Percentiles rank a stretch among this genome's conserved stretches.
Conservation (phyloP, 192 early-diverging fungal species). For the Spizellomyces punctatus region DNA sequence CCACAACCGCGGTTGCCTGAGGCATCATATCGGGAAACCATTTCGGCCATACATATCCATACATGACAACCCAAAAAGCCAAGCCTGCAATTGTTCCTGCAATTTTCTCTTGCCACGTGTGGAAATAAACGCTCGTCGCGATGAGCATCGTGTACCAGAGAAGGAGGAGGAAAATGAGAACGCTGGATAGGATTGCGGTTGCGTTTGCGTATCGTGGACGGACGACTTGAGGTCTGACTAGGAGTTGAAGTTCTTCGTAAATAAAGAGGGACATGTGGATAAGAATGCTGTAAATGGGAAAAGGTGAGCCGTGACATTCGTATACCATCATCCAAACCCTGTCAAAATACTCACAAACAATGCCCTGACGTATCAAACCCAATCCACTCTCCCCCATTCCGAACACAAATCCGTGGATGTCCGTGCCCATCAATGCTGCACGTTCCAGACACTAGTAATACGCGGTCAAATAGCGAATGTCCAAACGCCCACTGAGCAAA, state of each 20-base stretch:
- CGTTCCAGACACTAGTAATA: constrained; percentile 75
- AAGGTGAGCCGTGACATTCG: background rate
- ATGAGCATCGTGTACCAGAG: constrained; percentile 80
- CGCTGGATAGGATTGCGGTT: constrained; percentile 25
- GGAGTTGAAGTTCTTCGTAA: constrained; percentile 29
- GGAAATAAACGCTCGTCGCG: constrained; percentile 80
- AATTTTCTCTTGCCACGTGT: constrained; percentile 67
- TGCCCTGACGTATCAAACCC: constrained; percentile 91
- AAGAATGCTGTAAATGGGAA: constrained; percentile 28
- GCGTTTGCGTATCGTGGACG: background rate
- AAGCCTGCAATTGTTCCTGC: constrained; percentile 70
- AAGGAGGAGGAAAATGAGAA: constrained; percentile 47
- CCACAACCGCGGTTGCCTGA: background rate
- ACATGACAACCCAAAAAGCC: constrained; percentile 67
- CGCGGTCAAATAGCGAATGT: constrained; percentile 76
- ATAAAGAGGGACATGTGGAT: constrained; percentile 36
- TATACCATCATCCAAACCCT: background rate
- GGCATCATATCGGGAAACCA: constrained; percentile 21
- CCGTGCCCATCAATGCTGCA: constrained; percentile 21
- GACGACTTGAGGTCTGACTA: background rate
- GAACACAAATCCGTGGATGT: constrained; percentile 44
- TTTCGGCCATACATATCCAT: constrained; percentile 29
- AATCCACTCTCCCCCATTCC: constrained; percentile 70
- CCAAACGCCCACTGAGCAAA: constrained; percentile 88
- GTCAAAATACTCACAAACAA: constrained; percentile 66